Base-by-base conservation (phyloP, 2,329 filamentous ascomycete species). In the Alternaria consortialis region DNA sequence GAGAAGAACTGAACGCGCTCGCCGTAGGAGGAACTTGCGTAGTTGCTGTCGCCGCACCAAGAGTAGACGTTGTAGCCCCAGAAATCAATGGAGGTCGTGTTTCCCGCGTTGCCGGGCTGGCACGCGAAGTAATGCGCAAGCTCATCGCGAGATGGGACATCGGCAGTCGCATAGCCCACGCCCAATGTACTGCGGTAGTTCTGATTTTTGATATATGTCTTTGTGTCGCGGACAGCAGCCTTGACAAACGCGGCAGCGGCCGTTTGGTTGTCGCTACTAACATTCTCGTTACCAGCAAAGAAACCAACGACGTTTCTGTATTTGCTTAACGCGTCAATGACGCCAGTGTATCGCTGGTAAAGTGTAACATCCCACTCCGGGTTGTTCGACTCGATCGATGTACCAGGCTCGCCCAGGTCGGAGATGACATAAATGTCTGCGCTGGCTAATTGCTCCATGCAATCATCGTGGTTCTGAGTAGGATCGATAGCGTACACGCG, bases 1-100 rank as follows among this genome's bases (percentile, higher is more conserved):
- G 84, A 80, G 84, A 97, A 98, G 83, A 97, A 95, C 57, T 91
- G 79, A 66, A 93, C 93, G 79, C 94, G 91, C 62, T 88, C 85
- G 67, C 89, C 84, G 81, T 95, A 99, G 42, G 92, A 92, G 0
- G 95, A 97, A 53, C 84, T 75, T 32, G 84, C 74, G 82, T 91
- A 95, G 75, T 83, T 87, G 78, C 91, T 96, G 71, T 93, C 80
- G 68, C 94, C 95, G 79, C 95, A 99, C 95, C 95, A 99, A 44
- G 94, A 96, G 86, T 98, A 99, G 81, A 98, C 97, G 84, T 99
- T 99, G 90, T 98, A 98, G 59, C 95, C 95, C 92, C 94, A 98
- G 85, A 95, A 97, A 81, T 99, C 95, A 68, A 98, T 97, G 61
- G 90, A 80, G 72, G 82, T 82, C 7, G 84, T 82, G 54, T 77